Percentiles rank a stretch among this genome's conserved stretches.
Conservation (phyloP, 768 basidiomycete species). For the Gymnopilus dilepis region DNA sequence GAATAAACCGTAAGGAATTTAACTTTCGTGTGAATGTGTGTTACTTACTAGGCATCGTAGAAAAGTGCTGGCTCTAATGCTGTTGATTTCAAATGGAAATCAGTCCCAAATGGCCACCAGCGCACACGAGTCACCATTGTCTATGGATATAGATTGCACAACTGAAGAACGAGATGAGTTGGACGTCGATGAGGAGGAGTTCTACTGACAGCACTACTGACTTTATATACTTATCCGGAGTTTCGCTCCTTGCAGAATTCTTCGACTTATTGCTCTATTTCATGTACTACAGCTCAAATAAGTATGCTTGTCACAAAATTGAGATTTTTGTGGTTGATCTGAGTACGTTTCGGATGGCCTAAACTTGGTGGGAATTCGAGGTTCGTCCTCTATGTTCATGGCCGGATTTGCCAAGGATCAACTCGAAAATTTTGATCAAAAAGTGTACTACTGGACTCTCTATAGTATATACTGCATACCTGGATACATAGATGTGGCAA, state of each 20-base stretch:
- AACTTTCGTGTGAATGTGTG: neutral
- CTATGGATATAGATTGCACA: neutral
- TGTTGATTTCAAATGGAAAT: neutral
- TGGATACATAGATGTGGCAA: too few species aligned
- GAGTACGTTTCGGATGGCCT: too few species aligned
- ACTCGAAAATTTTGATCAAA: too few species aligned
- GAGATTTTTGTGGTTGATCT: too few species aligned
- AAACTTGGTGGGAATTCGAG: too few species aligned
- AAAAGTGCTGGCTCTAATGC: neutral
- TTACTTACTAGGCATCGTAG: neutral
- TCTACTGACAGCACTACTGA: neutral
- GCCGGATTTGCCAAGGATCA: too few species aligned
- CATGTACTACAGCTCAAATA: too few species aligned
- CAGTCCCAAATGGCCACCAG: neutral
- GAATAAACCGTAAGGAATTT: neutral
- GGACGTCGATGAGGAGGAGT: neutral
- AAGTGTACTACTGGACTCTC: too few species aligned
- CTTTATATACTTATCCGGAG: neutral
- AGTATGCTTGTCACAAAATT: too few species aligned
- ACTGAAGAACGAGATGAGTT: neutral
- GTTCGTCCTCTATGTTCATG: too few species aligned
- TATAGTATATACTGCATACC: too few species aligned
- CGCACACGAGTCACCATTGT: neutral
- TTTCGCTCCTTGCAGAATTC: neutral
- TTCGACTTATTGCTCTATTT: too few species aligned